A percentile compares a stretch with the other conserved stretches of the same genome.
These are phyloP conservation scores for Jackrogersella minutella DNA, from an alignment of 495 filamentous ascomycete genomes.

Conservation along the genomic window DNA sequence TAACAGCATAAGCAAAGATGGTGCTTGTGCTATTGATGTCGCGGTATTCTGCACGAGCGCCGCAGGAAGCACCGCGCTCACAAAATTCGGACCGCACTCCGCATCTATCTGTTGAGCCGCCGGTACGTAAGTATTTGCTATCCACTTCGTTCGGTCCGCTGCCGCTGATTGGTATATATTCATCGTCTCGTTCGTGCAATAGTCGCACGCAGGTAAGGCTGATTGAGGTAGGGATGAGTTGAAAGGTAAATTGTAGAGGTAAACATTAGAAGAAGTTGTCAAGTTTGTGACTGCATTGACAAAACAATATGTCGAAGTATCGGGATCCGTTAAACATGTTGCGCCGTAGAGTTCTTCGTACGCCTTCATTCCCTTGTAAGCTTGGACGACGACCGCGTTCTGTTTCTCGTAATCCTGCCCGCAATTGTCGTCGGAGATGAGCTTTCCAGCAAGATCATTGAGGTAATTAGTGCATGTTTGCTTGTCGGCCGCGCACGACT, in stretches of 20 bases:
- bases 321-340: slow-evolving; percentile 70
- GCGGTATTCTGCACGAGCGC: slow-evolving; percentile 33
- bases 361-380: slow-evolving; percentile 74
- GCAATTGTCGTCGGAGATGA: slow-evolving; percentile 69
- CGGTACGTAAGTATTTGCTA: slow-evolving; percentile 65
- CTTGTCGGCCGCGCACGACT: slow-evolving; percentile 71
- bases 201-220: slow-evolving; percentile 70
- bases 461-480: slow-evolving; percentile 67
- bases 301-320: slow-evolving; percentile 72
- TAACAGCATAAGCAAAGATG: slow-evolving; percentile 35
- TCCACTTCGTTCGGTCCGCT: slow-evolving; percentile 62
- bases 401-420: slow-evolving; percentile 68
- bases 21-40: slow-evolving; percentile 22
- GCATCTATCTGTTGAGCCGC: slow-evolving; percentile 72
- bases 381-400: slow-evolving; percentile 74
- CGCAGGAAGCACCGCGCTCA: slow-evolving; percentile 64
- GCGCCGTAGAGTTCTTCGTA: slow-evolving; percentile 82
- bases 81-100: slow-evolving; percentile 70
- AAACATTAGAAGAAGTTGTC: slow-evolving; percentile 69
- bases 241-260: slow-evolving; percentile 85
- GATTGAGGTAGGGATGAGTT: slow-evolving; percentile 71
- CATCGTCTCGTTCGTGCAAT: slow-evolving; percentile 77
- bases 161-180: slow-evolving; percentile 68
- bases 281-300: slow-evolving; percentile 83
- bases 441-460: slow-evolving; percentile 62